These are phyloP conservation scores for Aspergillus sp. DNA, from an alignment of 2,329 filamentous ascomycete species.

Conservation along the genomic window DNA sequence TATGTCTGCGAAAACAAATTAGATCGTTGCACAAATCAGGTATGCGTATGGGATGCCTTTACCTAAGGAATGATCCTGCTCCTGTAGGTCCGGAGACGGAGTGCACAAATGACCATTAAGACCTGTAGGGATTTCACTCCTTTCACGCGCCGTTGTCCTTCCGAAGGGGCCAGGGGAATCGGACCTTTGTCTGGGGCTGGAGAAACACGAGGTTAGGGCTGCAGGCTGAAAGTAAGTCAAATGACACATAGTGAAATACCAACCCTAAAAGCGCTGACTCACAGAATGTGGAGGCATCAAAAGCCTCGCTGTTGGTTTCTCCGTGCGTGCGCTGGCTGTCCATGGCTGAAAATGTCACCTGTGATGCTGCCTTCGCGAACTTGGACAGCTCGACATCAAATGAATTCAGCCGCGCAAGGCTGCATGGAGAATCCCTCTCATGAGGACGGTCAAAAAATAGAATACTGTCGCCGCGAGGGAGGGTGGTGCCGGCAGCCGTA, in stretches of 20 bases:
- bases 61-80: slow-evolving; percentile 8
- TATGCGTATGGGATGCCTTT: slow-evolving; percentile 7
- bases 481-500: slow-evolving; percentile 1
- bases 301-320: slow-evolving; percentile 6
- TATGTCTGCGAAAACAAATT: slow-evolving; percentile 1
- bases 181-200: slow-evolving; percentile 4
- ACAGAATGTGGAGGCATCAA: slow-evolving; percentile 11
- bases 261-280: slow-evolving; percentile 10
- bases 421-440: slow-evolving; percentile 6
- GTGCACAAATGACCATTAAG: neutral
- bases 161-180: slow-evolving; percentile 8
- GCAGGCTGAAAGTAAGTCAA: slow-evolving; percentile 11
- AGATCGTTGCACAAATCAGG: slow-evolving; percentile 10
- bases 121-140: slow-evolving; percentile 7
- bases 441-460: slow-evolving; percentile 8
- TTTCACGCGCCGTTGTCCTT: slow-evolving; percentile 5
- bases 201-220: slow-evolving; percentile 11
- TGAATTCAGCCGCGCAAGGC: slow-evolving; percentile 8
- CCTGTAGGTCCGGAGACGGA: neutral
- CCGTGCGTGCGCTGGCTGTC: slow-evolving; percentile 4
- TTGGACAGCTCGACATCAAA: slow-evolving; percentile 11
- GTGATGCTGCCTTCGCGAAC: slow-evolving; percentile 5
- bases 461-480: slow-evolving; percentile 6
- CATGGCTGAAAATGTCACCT: slow-evolving; percentile 7
- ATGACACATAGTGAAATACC: slow-evolving; percentile 7